These are phyloP conservation scores for Hemisphaericaspora xylofermentans DNA, from an alignment of 1,139 yeast species.

Conservation along the genomic window DNA sequence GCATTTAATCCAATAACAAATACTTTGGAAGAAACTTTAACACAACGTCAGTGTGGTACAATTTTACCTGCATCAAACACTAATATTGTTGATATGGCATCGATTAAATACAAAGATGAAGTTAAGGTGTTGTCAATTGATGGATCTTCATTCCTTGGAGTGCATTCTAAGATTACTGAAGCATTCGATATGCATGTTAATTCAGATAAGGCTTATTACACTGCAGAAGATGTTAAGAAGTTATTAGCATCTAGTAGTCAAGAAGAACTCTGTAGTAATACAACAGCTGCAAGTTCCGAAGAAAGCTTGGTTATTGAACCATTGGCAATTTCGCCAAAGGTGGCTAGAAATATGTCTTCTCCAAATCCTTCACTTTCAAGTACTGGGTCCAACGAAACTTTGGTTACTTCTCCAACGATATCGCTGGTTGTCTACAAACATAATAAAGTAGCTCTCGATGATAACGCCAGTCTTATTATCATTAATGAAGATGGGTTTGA, in stretches of 20 bases:
- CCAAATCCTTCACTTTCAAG: neutral
- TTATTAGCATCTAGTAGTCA: constrained; percentile 17
- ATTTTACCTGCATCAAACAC: constrained; percentile 57
- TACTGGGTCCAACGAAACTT: constrained; percentile 5
- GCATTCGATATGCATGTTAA: constrained; percentile 26
- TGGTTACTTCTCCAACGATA: constrained; percentile 5
- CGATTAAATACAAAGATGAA: constrained; percentile 28
- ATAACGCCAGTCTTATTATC: constrained; percentile 6
- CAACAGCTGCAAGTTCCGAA: constrained; percentile 28
- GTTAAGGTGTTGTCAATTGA: constrained; percentile 51
- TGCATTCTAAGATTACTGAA: constrained; percentile 46
- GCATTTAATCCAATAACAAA: constrained; percentile 34
- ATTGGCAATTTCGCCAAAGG: constrained; percentile 23
- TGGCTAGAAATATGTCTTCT: too few species aligned
- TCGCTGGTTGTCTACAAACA: too few species aligned
- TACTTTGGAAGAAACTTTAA: constrained; percentile 28
- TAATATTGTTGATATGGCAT: constrained; percentile 43
- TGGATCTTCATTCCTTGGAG: constrained; percentile 54
- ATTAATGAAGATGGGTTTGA: constrained; percentile 2
- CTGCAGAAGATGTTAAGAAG: constrained; percentile 32
- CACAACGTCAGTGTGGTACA: constrained; percentile 61
- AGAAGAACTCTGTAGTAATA: constrained; percentile 22
- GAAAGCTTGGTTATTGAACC: constrained; percentile 20
- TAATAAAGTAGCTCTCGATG: neutral
- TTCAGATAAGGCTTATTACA: constrained; percentile 30